Evolutionary conservation across 2,329 filamentous ascomycete species (phyloP).

Genomic region (Ceratocystis albifundus): DNA sequence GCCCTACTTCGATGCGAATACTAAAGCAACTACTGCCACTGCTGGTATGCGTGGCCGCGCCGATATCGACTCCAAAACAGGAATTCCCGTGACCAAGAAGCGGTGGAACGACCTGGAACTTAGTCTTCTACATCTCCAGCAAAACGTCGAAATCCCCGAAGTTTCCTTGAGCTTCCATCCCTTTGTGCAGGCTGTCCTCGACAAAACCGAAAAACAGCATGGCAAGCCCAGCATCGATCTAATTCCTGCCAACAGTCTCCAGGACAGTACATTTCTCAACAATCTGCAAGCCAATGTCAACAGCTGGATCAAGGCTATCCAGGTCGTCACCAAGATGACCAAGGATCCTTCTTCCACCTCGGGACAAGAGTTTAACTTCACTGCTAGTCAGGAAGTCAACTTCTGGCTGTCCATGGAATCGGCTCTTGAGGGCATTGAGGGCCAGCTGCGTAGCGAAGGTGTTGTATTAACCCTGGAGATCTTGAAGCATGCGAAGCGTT

Average conservation of each 20-base stretch:
- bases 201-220: conserved; percentile 58
- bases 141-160: conserved; percentile 96
- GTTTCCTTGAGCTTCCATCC: conserved; percentile 79
- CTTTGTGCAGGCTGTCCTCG: conserved; percentile 72
- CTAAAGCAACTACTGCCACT: conserved; percentile 57
- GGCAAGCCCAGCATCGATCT: conserved; percentile 64
- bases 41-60: conserved; percentile 59
- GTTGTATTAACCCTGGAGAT: conserved; percentile 88
- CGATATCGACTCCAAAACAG: conserved; percentile 83
- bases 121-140: conserved; percentile 80
- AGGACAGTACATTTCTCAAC: conserved; percentile 87
- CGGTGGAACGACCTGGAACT: conserved; percentile 89
- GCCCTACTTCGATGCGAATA: conserved; percentile 95
- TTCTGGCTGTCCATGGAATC: conserved; percentile 98
- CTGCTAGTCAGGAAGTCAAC: conserved; percentile 94
- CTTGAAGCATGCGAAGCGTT: conserved; percentile 91
- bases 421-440: conserved; percentile 81
- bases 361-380: conserved; percentile 43
- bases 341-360: conserved; percentile 60
- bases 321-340: conserved; percentile 87
- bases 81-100: conserved; percentile 95
- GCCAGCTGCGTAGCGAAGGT: conserved; percentile 75
- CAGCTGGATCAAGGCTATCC: conserved; percentile 97
- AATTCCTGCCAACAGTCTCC: conserved; percentile 62
- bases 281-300: conserved; percentile 88